Base-by-base conservation (phyloP, 805 yeast species). In the Candida vaughaniae region DNA sequence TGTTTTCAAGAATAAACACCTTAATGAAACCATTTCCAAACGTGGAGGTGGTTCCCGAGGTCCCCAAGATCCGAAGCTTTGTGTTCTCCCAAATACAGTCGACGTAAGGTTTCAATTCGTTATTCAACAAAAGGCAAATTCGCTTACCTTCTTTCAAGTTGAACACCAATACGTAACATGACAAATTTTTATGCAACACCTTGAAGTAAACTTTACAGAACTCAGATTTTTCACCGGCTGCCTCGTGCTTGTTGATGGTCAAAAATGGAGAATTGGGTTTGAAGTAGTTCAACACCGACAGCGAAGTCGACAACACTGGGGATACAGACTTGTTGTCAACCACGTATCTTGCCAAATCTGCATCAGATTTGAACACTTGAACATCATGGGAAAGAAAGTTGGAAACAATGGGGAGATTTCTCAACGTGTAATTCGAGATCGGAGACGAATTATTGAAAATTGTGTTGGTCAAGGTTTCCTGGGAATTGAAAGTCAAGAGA, bases 1-100 rank as follows among this genome's bases (percentile, higher is more conserved):
- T 36, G 5, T 42, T 35, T 5, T 41, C 33, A 42, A 62, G 39
- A 10, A 56, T 51, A 29, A 43, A 52, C 23, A 56, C 34, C 25
- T 53, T 47, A 25, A 60, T 47, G n/a, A 55, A 41, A 1, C 62
- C 60, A 31, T 53, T 58, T 9, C 65, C 65, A 42, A 62, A 62
- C 2, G 66, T 60, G 16, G 68, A 62, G 3, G 62, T 48, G 3
- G 58, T 56, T 0, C 64, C 64, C 14, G 66, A 52, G 1, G 60
- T 57, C 2, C 68, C 67, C 31, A 48, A 36, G 7, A 60, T 42
- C 12, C 68, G 52, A 19, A 62, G 41, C 36, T 60, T 60, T 12
- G 66, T 55, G 25, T 42, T 47, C 27, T 51, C 51, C 48, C 50
- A 55, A 9, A 41, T 31, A 19, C 57, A 48, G 31, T 62, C 68